Percentiles rank a stretch among this genome's conserved stretches.
These are phyloP conservation scores for Sporothrix pallida DNA, from an alignment of 2,329 filamentous ascomycete species.

Conservation along the genomic window DNA sequence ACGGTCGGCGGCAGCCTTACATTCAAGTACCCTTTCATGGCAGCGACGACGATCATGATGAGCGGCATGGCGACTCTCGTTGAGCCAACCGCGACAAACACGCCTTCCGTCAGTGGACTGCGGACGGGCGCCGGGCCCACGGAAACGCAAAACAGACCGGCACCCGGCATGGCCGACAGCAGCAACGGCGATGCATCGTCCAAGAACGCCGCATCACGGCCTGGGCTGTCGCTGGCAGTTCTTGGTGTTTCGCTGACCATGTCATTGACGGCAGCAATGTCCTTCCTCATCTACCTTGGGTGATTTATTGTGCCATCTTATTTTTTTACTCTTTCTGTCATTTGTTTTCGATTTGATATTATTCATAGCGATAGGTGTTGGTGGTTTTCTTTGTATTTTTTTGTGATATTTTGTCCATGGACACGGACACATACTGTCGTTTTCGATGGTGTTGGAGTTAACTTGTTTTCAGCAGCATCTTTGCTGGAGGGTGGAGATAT, in stretches of 20 bases:
- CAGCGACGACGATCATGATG: constrained; percentile 49
- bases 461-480: background rate
- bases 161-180: background rate
- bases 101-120: background rate
- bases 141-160: background rate
- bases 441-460: background rate
- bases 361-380: constrained; percentile 20
- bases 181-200: background rate
- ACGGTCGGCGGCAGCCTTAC: constrained; percentile 52
- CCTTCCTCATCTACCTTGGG: background rate
- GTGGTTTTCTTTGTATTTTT: background rate
- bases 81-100: background rate
- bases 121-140: background rate
- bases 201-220: background rate
- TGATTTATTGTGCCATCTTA: background rate
- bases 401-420: background rate
- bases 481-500: background rate
- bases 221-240: background rate
- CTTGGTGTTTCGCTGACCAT: background rate
- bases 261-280: background rate
- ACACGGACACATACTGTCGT: background rate
- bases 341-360: background rate
- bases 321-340: background rate
- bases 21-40: constrained; percentile 53
- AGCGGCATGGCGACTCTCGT: constrained; percentile 34